These are phyloP conservation scores for Podila epicladia DNA, from an alignment of 192 early-diverging fungal species.

Conservation along the genomic window DNA sequence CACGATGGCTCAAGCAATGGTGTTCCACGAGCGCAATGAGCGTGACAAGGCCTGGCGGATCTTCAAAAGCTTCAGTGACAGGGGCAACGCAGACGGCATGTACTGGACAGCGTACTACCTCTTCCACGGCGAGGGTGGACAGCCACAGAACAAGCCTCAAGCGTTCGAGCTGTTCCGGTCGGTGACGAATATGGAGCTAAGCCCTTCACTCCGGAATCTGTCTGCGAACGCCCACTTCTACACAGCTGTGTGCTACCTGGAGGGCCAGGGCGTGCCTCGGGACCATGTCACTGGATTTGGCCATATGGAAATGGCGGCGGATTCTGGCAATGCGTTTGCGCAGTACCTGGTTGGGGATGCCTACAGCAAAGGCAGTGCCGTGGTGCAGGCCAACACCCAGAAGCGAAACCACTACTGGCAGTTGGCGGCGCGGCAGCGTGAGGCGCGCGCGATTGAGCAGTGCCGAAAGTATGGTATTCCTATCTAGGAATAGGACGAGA, in stretches of 20 bases:
- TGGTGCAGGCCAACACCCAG: conserved; percentile 26
- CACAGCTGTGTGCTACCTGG: conserved; percentile 36
- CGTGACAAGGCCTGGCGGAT: conserved; percentile 38
- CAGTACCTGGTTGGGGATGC: conserved; percentile 46
- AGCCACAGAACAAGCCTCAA: conserved; percentile 4
- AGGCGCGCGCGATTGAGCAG: conserved; percentile 23
- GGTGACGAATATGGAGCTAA: conserved; percentile 27
- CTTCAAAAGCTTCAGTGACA: conserved; percentile 30
- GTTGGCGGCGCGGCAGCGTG: conserved; percentile 33
- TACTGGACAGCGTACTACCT: conserved; percentile 46
- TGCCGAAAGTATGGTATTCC: conserved; percentile 29
- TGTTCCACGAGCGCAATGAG: conserved; percentile 24
- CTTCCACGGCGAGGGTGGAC: conserved; percentile 45
- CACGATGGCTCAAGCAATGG: conserved; percentile 24
- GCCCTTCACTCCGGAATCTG: conserved; percentile 4
- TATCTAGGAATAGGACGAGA: background rate
- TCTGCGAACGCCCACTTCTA: conserved; percentile 43
- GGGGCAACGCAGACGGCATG: conserved; percentile 35
- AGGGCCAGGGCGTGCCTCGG: conserved; percentile 29
- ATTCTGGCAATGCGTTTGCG: conserved; percentile 35
- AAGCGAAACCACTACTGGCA: conserved; percentile 48
- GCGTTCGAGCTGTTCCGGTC: conserved; percentile 32
- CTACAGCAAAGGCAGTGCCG: conserved; percentile 39
- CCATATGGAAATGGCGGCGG: conserved; percentile 49
- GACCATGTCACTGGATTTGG: conserved; percentile 26